Percentiles rank a stretch among this genome's conserved stretches.
These are phyloP conservation scores for Beauveria rudraprayagi DNA, from an alignment of 2,329 filamentous ascomycete species.

Conservation along the genomic window DNA sequence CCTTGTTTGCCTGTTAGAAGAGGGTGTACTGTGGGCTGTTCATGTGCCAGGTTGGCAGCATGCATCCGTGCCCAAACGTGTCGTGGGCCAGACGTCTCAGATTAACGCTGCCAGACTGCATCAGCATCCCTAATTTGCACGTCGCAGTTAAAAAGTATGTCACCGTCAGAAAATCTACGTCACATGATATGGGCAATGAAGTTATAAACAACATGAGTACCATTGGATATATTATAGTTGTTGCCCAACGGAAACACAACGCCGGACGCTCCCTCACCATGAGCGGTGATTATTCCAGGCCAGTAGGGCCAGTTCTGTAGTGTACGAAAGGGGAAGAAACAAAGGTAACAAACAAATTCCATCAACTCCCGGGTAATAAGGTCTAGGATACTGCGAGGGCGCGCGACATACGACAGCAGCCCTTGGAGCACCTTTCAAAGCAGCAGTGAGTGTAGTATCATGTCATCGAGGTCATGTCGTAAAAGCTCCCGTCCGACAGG, in stretches of 20 bases:
- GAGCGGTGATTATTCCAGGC: conserved; percentile 8
- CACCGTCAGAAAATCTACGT: neutral
- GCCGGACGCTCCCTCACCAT: neutral
- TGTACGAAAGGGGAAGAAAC: neutral
- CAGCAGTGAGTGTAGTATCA: neutral
- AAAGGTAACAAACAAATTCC: neutral
- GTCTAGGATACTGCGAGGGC: neutral
- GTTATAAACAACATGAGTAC: neutral
- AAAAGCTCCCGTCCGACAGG: neutral
- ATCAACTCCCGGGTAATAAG: conserved; percentile 5
- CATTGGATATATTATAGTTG: neutral
- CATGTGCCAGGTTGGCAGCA: neutral
- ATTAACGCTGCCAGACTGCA: neutral
- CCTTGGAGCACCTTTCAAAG: neutral
- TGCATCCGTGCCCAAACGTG: conserved; percentile 7
- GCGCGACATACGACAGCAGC: neutral
- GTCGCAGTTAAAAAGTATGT: neutral
- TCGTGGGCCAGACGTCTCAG: neutral
- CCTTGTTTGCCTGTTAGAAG: neutral
- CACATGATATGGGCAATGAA: too few relatives aligned
- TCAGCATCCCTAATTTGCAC: neutral
- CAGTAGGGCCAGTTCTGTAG: conserved; percentile 7
- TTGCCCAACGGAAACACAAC: neutral
- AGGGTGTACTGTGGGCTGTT: neutral
- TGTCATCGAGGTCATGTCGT: conserved; percentile 6